phyloP scores from a whole-genome alignment of 1,284 basidiomycete species.

The Rhodotorula sp. region DNA sequence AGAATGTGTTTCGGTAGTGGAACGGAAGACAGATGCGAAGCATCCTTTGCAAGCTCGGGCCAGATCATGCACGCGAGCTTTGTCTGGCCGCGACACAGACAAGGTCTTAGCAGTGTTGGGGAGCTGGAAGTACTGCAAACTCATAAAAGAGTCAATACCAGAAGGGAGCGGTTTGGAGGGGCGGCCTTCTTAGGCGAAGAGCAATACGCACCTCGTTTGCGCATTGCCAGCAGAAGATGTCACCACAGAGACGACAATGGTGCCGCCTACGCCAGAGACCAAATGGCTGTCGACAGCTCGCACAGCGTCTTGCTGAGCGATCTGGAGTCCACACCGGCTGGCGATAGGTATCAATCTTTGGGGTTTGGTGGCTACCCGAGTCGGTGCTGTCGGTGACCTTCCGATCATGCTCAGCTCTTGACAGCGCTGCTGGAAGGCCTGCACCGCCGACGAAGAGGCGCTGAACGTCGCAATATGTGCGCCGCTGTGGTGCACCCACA shows the following conservation, averaged over 20 bases:
- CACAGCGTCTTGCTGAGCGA: constrained; percentile 71
- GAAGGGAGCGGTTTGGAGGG: background rate
- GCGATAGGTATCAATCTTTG: constrained; percentile 73
- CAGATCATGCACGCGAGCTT: background rate
- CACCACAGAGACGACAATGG: constrained; percentile 84
- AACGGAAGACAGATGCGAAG: constrained; percentile 71
- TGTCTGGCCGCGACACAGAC: background rate
- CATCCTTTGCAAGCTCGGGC: constrained; percentile 80
- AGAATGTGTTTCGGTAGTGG: constrained; percentile 48
- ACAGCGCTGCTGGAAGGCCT: background rate
- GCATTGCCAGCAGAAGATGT: constrained; percentile 78
- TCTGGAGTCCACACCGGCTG: constrained; percentile 93
- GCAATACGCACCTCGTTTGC: constrained; percentile 63
- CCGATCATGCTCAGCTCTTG: background rate
- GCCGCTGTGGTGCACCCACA: constrained; percentile 11
- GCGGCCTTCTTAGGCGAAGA: no score
- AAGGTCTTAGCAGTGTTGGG: constrained; percentile 54
- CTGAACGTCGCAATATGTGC: constrained; percentile 7
- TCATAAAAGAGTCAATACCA: background rate
- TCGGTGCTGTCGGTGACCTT: constrained; percentile 34
- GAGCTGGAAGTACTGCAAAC: constrained; percentile 69
- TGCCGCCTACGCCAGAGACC: constrained; percentile 78
- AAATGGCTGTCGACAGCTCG: constrained; percentile 74
- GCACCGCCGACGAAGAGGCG: constrained; percentile 6
- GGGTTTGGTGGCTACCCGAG: background rate